Percentiles rank a stretch among this genome's conserved stretches.
Evolutionary conservation across 2,329 filamentous ascomycete genomes (phyloP).

Genomic region (Colletotrichum sp.): DNA sequence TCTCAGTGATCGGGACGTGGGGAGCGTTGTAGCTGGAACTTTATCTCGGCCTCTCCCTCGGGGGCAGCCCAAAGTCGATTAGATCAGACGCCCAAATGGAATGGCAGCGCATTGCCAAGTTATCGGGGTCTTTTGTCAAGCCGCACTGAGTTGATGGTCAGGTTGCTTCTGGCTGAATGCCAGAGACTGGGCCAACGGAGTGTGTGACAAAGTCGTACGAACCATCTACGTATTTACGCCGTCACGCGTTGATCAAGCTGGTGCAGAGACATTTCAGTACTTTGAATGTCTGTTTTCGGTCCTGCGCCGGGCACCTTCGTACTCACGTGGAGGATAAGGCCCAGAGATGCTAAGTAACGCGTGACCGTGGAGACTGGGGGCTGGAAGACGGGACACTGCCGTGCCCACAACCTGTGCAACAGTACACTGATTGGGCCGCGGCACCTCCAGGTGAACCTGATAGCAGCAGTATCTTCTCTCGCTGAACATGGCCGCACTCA

Average conservation of each 20-base stretch:
- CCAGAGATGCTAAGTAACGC: background rate
- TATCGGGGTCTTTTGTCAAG: background rate
- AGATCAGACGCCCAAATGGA: background rate
- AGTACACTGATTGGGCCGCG: background rate
- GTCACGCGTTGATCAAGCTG: background rate
- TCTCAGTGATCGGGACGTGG: background rate
- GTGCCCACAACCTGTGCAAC: background rate
- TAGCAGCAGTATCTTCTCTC: background rate
- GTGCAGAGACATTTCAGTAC: background rate
- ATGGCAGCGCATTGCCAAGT: background rate
- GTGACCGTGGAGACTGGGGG: background rate
- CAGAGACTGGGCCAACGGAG: background rate
- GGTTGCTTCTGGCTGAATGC: background rate
- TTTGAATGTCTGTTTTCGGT: background rate
- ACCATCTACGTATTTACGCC: background rate
- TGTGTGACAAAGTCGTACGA: background rate
- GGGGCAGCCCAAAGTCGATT: background rate
- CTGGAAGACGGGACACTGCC: background rate
- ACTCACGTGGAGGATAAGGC: background rate
- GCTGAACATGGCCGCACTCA: background rate
- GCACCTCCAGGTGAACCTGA: background rate
- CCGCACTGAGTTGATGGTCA: background rate
- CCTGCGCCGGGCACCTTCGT: background rate
- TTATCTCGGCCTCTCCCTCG: background rate
- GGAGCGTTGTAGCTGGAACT: background rate